Evolutionary conservation across 305 asterid genomes (phyloP).

Genomic region (Plantago lanceolata): DNA sequence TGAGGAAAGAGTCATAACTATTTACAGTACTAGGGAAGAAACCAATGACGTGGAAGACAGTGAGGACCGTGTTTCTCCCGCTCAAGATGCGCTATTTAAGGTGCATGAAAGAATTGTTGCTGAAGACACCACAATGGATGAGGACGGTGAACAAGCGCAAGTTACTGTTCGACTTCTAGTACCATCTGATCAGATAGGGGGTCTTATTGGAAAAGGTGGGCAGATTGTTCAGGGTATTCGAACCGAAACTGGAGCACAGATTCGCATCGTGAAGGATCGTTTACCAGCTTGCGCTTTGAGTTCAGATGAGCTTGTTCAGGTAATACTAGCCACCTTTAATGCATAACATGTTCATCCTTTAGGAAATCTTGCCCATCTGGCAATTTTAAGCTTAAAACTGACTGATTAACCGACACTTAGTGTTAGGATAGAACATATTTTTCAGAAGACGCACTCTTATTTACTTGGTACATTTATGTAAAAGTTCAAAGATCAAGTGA

Average conservation of each 20-base stretch:
- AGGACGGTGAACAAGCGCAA: constrained; percentile 51
- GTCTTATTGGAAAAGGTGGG: constrained; percentile 91
- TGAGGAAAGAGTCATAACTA: constrained; percentile 79
- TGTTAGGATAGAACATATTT: no score
- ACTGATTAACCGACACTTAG: background rate
- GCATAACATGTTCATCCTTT: constrained; percentile 1
- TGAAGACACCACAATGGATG: constrained; percentile 55
- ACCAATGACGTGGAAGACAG: constrained; percentile 63
- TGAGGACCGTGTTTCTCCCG: constrained; percentile 62
- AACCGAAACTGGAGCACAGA: constrained; percentile 80
- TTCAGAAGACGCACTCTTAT: background rate
- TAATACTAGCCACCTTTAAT: constrained; percentile 19
- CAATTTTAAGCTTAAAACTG: background rate
- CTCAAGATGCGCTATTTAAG: constrained; percentile 85
- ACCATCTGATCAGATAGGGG: constrained; percentile 93
- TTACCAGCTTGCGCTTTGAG: constrained; percentile 79
- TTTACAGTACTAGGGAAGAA: constrained; percentile 71
- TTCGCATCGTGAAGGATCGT: constrained; percentile 85
- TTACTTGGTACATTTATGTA: no score
- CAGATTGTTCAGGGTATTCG: constrained; percentile 79
- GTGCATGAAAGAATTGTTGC: constrained; percentile 75
- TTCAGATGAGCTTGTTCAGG: constrained; percentile 94
- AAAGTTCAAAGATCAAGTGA: no score
- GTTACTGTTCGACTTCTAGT: constrained; percentile 71
- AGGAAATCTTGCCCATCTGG: background rate